Base-by-base conservation (phyloP, 306 rosid species). In the Hippophae gyantsensis region DNA sequence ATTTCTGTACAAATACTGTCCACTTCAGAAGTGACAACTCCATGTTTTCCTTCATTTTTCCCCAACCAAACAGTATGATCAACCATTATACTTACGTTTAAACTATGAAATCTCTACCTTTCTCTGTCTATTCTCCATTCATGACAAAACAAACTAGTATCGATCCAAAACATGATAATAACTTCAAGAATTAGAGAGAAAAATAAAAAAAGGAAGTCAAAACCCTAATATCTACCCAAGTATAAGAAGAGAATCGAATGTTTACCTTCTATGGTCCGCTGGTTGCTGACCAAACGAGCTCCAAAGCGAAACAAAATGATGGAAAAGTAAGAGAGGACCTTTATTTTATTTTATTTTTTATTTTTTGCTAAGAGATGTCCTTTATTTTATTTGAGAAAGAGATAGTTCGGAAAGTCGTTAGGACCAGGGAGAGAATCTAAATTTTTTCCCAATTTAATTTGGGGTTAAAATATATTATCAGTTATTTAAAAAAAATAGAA, bases 351-450 rank as follows among this genome's bases (percentile, higher is more conserved):
- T 18, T 18, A 18, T 18, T 18, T 18, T 18, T 18, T 18, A 18
- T 18, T 18, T 18, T 18, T 18, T 18, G 23, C 23, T 13, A 13
- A 2, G 38, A 41, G 23, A 32, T 27, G 9, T 26, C 43, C 45
- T 12, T 59, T n/a, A 43, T 14, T 12, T 7, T 25, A 9, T 58
- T 56, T 13, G 66, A 58, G 61, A 62, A 9, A 69, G 23, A 23
- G 50, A 47, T 10, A 52, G 42, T 45, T 56, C 14, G 26, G 41
- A 52, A 64, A 64, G 69, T 64, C 61, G 61, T 64, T 54, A 11
- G 42, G 57, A 6, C 6, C n/a, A 11, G 45, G 58, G 48, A 52
- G 65, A 52, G 55, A 67, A 0, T 26, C 3, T 18, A 18, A 18
- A 18, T 18, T 18, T 18, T 18, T 18, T 18, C 23, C 23, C 23